Evolutionary conservation across 73 alveolate genomes (phyloP), one percentile per base, ranked within the genome.

Genomic region (Durusdinium trenchii): DNA sequence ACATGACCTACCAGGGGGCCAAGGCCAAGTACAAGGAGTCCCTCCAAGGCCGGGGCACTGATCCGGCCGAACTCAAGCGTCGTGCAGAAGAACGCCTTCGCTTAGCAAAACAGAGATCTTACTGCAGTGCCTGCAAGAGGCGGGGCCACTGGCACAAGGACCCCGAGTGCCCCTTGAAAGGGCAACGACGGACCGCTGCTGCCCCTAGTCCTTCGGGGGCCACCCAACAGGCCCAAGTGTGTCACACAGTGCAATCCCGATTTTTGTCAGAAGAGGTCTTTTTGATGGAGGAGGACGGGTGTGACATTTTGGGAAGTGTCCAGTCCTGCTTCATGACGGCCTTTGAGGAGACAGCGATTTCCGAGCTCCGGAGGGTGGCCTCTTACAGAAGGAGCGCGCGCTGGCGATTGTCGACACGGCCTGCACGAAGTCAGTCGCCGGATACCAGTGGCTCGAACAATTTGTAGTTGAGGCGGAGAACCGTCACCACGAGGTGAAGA

Each of bases 71-170:
- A 9, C 4, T 7, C 60, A 38, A 43, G 87, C n/a, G n/a, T n/a
- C n/a, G n/a, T n/a, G n/a, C n/a, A n/a, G 87, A 76, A 20, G 87
- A 76, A n/a, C 47, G 51, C 87, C n/a, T 76, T 12, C 54, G 36
- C 61, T 42, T 14, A 6, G 61, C 61, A n/a, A 40, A 76, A 43
- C 61, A n/a, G 35, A 9, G 38, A 5, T 76, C 87, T 60, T 76
- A 12, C 38, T 76, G 87, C 61, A 42, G 61, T 6, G 87, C 60
- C 6, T 76, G 87, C 42, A 30, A 38, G 61, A 76, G 43, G 87
- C 38, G 43, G 87, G 87, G 87, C 36, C 87, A 76, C 42, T 76
- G 87, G 87, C 87, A 76, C 61, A 76, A 43, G 87, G 87, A 76
- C 61, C 87, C 87, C 6, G 42, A 42, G 40, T 76, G 87, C 87